phyloP scores from a whole-genome alignment of 78 protist genomes.

The Dictyostelium purpureum region DNA sequence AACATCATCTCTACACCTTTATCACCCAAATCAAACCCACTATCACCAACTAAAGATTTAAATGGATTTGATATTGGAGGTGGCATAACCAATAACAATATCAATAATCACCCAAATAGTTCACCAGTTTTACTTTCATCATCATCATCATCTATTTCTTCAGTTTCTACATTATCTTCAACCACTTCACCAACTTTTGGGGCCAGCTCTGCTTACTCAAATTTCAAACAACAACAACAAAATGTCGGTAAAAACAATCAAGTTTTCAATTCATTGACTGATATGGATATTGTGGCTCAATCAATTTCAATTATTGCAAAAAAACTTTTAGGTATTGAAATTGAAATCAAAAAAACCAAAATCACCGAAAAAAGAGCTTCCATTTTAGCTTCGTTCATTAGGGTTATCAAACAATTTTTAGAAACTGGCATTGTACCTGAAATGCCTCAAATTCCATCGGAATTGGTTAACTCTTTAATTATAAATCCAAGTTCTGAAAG shows the following conservation, averaged over 20 bases:
- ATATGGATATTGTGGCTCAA: constrained; percentile 69
- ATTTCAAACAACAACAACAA: constrained; percentile 11
- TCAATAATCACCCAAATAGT: background rate
- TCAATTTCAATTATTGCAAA: constrained; percentile 66
- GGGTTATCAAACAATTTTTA: constrained; percentile 18
- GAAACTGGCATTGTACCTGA: constrained; percentile 43
- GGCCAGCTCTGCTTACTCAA: background rate
- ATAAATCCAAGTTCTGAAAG: background rate
- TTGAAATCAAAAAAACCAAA: constrained; percentile 40
- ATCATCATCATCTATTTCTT: background rate
- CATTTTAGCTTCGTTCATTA: constrained; percentile 15
- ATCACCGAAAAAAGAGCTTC: constrained; percentile 66
- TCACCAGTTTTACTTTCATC: background rate
- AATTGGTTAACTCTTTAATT: constrained; percentile 8
- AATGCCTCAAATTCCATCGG: constrained; percentile 35
- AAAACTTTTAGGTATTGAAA: constrained; percentile 33
- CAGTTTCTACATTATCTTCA: background rate
- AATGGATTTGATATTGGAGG: too few species aligned
- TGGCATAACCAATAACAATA: too few species aligned
- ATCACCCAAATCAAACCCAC: background rate
- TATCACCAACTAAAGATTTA: background rate
- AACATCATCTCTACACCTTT: background rate
- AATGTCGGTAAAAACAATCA: background rate
- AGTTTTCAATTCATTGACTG: constrained; percentile 16
- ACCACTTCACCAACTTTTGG: background rate